Conservation (phyloP, 805 yeast genomes). For the Candida sithepensis region DNA sequence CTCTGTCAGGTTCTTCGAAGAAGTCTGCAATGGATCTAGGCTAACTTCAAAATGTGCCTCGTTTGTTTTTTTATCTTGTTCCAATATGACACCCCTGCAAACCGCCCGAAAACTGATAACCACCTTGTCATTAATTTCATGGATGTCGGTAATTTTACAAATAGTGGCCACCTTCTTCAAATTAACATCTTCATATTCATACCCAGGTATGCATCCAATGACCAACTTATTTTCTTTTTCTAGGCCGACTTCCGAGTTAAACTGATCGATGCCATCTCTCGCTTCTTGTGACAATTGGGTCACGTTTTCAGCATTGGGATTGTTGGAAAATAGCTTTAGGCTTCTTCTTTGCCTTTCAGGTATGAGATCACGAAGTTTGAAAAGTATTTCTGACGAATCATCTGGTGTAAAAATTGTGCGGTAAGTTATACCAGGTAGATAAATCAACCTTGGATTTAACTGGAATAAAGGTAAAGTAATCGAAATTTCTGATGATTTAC, state of each 20-base stretch:
- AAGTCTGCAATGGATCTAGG: neutral
- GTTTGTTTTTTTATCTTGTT: neutral
- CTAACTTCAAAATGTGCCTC: conserved; percentile 8
- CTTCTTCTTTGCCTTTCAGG: neutral
- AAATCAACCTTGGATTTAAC: conserved; percentile 33
- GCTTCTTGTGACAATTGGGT: conserved; percentile 7
- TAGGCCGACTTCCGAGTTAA: conserved; percentile 3
- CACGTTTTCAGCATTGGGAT: neutral
- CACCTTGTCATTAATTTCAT: conserved; percentile 40
- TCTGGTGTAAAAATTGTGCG: conserved; percentile 48
- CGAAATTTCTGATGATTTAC: conserved; percentile 5
- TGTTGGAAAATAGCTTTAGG: neutral
- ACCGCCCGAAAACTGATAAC: conserved; percentile 48
- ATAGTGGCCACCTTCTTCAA: conserved; percentile 33
- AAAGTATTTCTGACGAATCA: conserved; percentile 45
- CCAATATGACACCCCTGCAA: conserved; percentile 36
- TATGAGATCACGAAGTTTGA: conserved; percentile 9
- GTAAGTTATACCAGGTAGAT: conserved; percentile 62
- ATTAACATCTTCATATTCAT: conserved; percentile 1
- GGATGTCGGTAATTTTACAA: conserved; percentile 44
- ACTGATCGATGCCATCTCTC: conserved; percentile 3
- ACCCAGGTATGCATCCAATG: conserved; percentile 28
- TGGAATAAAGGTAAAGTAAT: conserved; percentile 20
- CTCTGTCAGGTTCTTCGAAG: neutral
- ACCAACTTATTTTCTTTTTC: conserved; percentile 11